These are phyloP conservation scores for Triangularia verruculosa DNA, from an alignment of 2,329 filamentous ascomycete genomes.

Conservation along the genomic window DNA sequence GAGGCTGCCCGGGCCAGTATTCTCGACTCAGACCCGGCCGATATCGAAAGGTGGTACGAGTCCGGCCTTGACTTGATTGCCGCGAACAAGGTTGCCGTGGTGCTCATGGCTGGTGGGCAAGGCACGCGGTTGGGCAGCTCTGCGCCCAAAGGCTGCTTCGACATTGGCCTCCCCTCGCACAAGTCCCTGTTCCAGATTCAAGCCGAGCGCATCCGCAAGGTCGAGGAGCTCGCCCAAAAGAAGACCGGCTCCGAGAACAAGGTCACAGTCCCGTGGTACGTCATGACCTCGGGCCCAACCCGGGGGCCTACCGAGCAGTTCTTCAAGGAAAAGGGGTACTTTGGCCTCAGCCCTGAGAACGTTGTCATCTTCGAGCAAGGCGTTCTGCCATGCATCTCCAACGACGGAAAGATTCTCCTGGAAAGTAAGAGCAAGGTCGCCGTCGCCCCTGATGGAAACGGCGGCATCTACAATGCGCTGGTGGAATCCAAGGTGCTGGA, in stretches of 20 bases:
- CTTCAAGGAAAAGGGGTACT: constrained; percentile 86
- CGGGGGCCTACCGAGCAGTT: constrained; percentile 88
- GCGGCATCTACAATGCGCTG: constrained; percentile 91
- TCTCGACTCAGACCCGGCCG: constrained; percentile 76
- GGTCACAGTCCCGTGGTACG: constrained; percentile 88
- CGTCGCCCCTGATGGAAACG: constrained; percentile 95
- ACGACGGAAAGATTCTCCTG: constrained; percentile 94
- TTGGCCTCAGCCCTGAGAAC: constrained; percentile 81
- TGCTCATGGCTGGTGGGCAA: constrained; percentile 96
- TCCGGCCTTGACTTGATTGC: constrained; percentile 76
- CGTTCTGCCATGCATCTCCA: constrained; percentile 92
- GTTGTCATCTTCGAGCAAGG: constrained; percentile 95
- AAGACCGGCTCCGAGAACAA: constrained; percentile 52
- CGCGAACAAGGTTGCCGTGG: constrained; percentile 75
- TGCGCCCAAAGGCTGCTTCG: constrained; percentile 94
- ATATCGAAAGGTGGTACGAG: constrained; percentile 82
- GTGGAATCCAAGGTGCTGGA: constrained; percentile 74
- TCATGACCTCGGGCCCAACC: constrained; percentile 98
- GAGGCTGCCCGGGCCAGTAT: constrained; percentile 84
- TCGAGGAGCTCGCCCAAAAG: constrained; percentile 76
- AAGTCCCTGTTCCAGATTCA: constrained; percentile 98
- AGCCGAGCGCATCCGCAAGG: constrained; percentile 85
- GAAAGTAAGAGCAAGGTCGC: constrained; percentile 88
- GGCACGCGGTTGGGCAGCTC: constrained; percentile 92
- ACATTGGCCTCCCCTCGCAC: constrained; percentile 87